phyloP scores from a whole-genome alignment of 305 asterid genomes.

The Fraxinus platypoda region DNA sequence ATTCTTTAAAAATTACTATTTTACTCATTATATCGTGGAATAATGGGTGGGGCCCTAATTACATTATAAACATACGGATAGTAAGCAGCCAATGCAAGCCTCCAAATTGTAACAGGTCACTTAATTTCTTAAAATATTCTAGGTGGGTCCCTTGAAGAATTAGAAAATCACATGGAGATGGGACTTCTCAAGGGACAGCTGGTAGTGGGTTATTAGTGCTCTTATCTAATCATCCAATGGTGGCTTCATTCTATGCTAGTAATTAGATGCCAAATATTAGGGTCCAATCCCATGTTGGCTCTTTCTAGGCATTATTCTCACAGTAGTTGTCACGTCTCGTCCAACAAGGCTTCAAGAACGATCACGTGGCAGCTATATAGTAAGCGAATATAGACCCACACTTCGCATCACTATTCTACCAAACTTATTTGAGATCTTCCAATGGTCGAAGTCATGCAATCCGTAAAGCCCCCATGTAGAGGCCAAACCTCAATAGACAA shows the following conservation, averaged over 20 bases:
- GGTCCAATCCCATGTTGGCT: constrained; percentile 13
- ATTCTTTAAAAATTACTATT: no score
- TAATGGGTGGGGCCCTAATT: neutral
- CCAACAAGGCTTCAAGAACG: no score
- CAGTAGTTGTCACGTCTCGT: no score
- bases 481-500: no score
- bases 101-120: constrained; percentile 13
- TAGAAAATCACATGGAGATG: constrained; percentile 25
- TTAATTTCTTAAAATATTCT: neutral
- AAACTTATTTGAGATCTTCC: no score
- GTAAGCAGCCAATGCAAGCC: constrained; percentile 27
- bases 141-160: constrained; percentile 7
- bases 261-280: constrained; percentile 13
- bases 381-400: no score
- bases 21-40: no score
- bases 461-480: no score
- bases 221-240: constrained; percentile 26
- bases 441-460: no score
- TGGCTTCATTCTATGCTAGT: constrained; percentile 16
- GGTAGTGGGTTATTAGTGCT: constrained; percentile 34
- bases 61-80: constrained; percentile 31
- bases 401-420: no score
- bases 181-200: constrained; percentile 22
- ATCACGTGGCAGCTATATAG: no score
- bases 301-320: neutral